These are phyloP conservation scores for Dicorynia guianensis DNA, from an alignment of 306 rosid species.

Conservation along the genomic window DNA sequence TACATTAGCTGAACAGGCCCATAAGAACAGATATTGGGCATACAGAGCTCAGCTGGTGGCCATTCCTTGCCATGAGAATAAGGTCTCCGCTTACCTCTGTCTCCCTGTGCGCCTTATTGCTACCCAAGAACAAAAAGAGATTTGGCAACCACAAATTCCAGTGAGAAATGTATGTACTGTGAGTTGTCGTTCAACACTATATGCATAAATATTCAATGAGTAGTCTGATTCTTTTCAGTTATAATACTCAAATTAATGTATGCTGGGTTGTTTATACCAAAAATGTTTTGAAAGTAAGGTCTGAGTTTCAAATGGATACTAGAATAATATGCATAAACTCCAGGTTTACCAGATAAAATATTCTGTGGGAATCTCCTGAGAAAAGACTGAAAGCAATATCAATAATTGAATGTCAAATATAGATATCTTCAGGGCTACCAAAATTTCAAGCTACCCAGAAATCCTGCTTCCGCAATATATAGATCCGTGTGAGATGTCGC, in stretches of 20 bases:
- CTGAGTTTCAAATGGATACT: background rate
- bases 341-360: background rate
- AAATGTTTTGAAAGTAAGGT: background rate
- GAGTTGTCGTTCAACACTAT: background rate
- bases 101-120: constrained; percentile 29
- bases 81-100: constrained; percentile 12
- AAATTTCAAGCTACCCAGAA: background rate
- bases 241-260: background rate
- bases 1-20: too few relatives aligned
- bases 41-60: too few relatives aligned
- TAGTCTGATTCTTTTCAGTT: background rate
- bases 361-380: background rate
- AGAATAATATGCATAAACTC: background rate
- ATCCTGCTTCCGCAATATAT: constrained; percentile 1
- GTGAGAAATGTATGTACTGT: background rate
- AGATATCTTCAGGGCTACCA: constrained; percentile 5
- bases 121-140: constrained; percentile 36
- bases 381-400: constrained; percentile 15
- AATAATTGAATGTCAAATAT: constrained; percentile 13
- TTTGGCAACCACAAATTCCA: constrained; percentile 14
- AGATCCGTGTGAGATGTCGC: background rate
- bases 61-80: constrained; percentile 4
- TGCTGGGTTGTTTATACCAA: background rate
- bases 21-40: too few relatives aligned
- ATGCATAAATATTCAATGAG: too few relatives aligned